phyloP scores from a whole-genome alignment of 2,329 filamentous ascomycete species.

The Venturia pyrina region DNA sequence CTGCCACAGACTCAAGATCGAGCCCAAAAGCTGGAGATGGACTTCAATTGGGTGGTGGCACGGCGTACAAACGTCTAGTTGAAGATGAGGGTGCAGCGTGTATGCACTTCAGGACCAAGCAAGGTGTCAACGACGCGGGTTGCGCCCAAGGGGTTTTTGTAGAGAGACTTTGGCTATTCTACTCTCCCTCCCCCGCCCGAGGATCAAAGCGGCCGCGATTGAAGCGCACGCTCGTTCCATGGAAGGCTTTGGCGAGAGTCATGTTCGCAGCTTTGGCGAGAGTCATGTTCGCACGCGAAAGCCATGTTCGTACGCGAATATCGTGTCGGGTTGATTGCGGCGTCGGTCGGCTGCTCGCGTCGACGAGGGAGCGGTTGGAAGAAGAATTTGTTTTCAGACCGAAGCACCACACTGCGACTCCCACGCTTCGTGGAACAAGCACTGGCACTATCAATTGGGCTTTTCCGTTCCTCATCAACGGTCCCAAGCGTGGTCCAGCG shows the following conservation, averaged over 20 bases:
- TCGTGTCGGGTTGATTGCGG: not conserved
- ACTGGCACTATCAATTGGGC: not conserved
- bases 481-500: not conserved
- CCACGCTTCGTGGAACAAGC: not conserved
- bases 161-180: not conserved
- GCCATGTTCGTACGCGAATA: not conserved
- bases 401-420: not conserved
- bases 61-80: not conserved
- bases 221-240: not conserved
- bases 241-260: too few relatives aligned
- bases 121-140: not conserved
- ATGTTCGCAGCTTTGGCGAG: too few relatives aligned
- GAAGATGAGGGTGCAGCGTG: not conserved
- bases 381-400: not conserved
- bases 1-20: not conserved
- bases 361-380: not conserved
- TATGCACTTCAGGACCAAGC: not conserved
- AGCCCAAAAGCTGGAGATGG: not conserved
- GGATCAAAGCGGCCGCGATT: not conserved
- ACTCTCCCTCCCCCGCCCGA: not conserved
- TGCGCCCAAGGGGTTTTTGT: not conserved
- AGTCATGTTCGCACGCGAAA: not conserved
- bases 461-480: not conserved
- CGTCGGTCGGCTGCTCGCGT: slow-evolving; percentile 1
- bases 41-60: not conserved